Base-by-base conservation (phyloP, 2,329 filamentous ascomycete genomes). In the Lachnellula occidentalis region DNA sequence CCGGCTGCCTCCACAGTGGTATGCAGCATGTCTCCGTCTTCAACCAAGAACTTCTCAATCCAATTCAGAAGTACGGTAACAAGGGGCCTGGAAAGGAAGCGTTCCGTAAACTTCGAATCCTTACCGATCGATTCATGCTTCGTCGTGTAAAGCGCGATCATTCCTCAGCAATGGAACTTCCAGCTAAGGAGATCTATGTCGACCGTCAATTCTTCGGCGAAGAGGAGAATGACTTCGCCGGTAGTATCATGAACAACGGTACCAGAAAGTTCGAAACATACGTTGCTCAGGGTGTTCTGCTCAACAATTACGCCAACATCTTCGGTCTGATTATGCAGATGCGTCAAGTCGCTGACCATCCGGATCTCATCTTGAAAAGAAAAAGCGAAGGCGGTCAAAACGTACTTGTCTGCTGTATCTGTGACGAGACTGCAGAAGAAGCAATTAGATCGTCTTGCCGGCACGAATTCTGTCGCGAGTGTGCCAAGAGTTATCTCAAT, bases 271-370 rank as follows among this genome's bases (percentile, higher is more conserved):
- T 97, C 62, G 90, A 97, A 67, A 97, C 92, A 0, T 99, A 97
- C 62, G 94, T 97, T 37, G 87, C 90, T 17, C 89, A 91, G 60
- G 92, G 91, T 74, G 92, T 97, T 19, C 83, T 99, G 72, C 80
- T 99, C 58, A 91, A 97, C 77, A 96, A 96, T 69, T 97, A 97
- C 64, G 94, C 94, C 74, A 99, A 99, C 70, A 97, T 99, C 61
- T 99, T 99, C 66, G 92, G 92, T 67, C 80, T 99, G 53, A 96
- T 99, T 67, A 97, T 97, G 90, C 92, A 96, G 71, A 97, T 99
- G 92, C 87, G 94, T 53, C 94, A 99, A 74, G 90, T 96, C 24
- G 91, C 94, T 7, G 94, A 99, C 62, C 94, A 99, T 68, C 94
- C 94, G 0, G 94, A 99, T 72, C 73, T 99, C 36, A 88, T 99